Conservation (phyloP, 495 filamentous ascomycete species). For the Penicillium ochrochloron region DNA sequence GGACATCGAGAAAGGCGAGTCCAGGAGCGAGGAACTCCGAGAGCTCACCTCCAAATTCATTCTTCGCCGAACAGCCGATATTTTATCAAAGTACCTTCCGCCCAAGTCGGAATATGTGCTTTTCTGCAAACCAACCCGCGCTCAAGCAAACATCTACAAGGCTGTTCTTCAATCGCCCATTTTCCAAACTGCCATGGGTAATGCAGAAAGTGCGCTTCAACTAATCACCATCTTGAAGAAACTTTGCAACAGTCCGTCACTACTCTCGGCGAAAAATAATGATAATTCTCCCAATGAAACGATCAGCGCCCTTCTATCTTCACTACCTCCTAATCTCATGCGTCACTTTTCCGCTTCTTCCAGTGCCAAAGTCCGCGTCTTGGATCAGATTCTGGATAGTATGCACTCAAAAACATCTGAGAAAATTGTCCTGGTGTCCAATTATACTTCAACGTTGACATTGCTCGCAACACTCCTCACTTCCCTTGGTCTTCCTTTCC, state of each 20-base stretch:
- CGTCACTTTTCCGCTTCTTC: slow-evolving; percentile 60
- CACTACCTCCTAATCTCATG: slow-evolving; percentile 62
- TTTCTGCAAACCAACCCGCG: slow-evolving; percentile 71
- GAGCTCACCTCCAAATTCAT: slow-evolving; percentile 73
- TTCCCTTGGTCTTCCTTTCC: slow-evolving; percentile 65
- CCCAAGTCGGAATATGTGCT: slow-evolving; percentile 80
- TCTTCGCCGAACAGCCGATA: slow-evolving; percentile 75
- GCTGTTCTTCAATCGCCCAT: slow-evolving; percentile 70
- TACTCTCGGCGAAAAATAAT: slow-evolving; percentile 57
- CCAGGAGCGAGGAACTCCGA: slow-evolving; percentile 68
- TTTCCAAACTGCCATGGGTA: slow-evolving; percentile 68
- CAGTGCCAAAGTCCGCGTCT: slow-evolving; percentile 72
- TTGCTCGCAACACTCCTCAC: slow-evolving; percentile 68
- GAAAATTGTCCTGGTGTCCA: slow-evolving; percentile 81
- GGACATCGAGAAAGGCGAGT: slow-evolving; percentile 76
- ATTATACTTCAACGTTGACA: slow-evolving; percentile 79
- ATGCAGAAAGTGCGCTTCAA: slow-evolving; percentile 69
- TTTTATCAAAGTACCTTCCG: slow-evolving; percentile 72
- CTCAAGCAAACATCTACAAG: slow-evolving; percentile 72
- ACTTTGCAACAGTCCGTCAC: slow-evolving; percentile 76
- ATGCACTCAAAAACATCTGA: slow-evolving; percentile 66
- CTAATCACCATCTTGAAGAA: slow-evolving; percentile 83
- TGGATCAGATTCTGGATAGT: slow-evolving; percentile 69
- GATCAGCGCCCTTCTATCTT: slow-evolving; percentile 56
- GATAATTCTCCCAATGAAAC: slow-evolving; percentile 44